Base-by-base conservation (phyloP, 345 rosid genomes). In the Ceriops zippeliana region DNA sequence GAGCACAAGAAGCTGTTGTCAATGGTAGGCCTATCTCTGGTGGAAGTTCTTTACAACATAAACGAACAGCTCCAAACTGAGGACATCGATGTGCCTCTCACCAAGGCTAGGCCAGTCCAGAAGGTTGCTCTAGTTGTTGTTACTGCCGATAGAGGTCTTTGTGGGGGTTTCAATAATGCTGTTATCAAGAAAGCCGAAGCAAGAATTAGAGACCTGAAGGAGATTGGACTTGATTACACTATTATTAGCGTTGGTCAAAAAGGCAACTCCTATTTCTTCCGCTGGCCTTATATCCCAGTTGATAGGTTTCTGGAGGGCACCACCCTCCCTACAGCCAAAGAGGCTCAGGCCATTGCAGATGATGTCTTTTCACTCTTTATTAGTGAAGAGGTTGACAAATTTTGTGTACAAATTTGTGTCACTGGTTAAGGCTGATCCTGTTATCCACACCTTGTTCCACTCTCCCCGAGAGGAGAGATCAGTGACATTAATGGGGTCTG, bases 1-100 rank as follows among this genome's bases (percentile, higher is more conserved):
- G 98, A 77, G 98, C 98, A 37, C 98, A 93, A 66, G 98, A 93
- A 77, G 97, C 97, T 19, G 96, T 93, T 19, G 96, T 93, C 49
- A 90, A 87, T 5, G 93, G 89, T 3, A 52, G 98, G 47, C 97
- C 98, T 9, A 90, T 93, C 83, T 90, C 96, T 93, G 13, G 98
- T 93, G 1, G 98, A 85, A 57, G 93, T 93, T 54, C 95, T 93
- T 19, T 93, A 90, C 88, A 89, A 90, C 83, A 86, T 93, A 83
- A 93, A 93, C 52, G 96, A 90, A 60, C 97, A 90, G 83, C 89
- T 93, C 69, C 97, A 89, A 67, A 86, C 78, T 27, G 97, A 89
- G 68, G 98, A 93, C 62, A 20, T 93, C 22, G 98, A 93, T 62
- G 84, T 73, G 52, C 97, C 98, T 34, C 81, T 93, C 19, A 91